Evolutionary conservation across 768 basidiomycete genomes (phyloP).

Genomic region (Rhodotorula babjevae): DNA sequence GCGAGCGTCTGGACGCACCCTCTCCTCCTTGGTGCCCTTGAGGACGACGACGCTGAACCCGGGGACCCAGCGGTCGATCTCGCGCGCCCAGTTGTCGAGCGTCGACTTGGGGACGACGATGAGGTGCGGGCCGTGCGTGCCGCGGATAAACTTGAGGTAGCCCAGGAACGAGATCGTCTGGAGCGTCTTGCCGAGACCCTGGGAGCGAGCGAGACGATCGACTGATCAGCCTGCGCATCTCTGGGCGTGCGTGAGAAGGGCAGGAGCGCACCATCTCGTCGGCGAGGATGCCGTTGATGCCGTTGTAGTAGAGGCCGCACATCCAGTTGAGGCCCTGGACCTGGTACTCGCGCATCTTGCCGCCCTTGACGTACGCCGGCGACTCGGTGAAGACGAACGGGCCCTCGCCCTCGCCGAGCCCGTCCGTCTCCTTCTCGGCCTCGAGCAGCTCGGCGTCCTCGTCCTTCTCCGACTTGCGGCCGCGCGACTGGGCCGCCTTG

Average conservation of each 20-base stretch:
- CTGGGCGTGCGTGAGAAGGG: conserved; percentile 1
- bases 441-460: conserved; percentile 92
- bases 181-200: conserved; percentile 96
- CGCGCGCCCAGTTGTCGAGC: conserved; percentile 91
- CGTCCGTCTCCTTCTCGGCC: conserved; percentile 54
- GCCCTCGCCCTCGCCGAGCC: conserved; percentile 75
- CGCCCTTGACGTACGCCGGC: conserved; percentile 77
- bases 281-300: conserved; percentile 91
- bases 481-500: conserved; percentile 57
- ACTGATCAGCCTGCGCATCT: not conserved
- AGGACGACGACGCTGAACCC: conserved; percentile 76
- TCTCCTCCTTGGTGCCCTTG: conserved; percentile 84
- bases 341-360: conserved; percentile 88
- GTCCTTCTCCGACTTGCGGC: conserved; percentile 94
- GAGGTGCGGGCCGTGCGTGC: conserved; percentile 75
- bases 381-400: conserved; percentile 93
- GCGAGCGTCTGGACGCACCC: conserved; percentile 49
- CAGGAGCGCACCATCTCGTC: conserved; percentile 73
- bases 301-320: conserved; percentile 92
- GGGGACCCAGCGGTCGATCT: conserved; percentile 85
- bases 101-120: conserved; percentile 99
- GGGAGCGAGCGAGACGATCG: not conserved
- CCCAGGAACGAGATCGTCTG: conserved; percentile 97
- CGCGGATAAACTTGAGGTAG: conserved; percentile 80
- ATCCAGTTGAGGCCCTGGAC: conserved; percentile 96